These are phyloP conservation scores for Dendrocalamus sinicus DNA, from an alignment of 176 grass and related monocot genomes.

Conservation along the genomic window DNA sequence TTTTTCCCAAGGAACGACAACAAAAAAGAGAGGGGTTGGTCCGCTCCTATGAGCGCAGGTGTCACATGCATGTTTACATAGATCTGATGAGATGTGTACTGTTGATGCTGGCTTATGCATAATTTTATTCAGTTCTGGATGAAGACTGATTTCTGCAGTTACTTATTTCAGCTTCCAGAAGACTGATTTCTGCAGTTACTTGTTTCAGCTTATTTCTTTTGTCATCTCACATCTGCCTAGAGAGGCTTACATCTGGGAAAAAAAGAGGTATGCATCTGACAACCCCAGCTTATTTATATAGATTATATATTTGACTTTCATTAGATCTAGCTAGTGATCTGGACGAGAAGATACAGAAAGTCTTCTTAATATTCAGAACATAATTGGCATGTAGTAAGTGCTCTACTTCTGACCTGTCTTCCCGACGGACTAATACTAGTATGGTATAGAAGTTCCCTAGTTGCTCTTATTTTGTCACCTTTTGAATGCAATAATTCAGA, in stretches of 20 bases:
- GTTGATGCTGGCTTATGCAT: constrained; percentile 25
- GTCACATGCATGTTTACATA: constrained; percentile 35
- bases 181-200: constrained; percentile 3
- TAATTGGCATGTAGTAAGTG: constrained; percentile 13
- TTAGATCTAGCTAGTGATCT: neutral
- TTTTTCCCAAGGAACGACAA: neutral
- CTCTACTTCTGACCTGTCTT: neutral
- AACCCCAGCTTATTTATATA: neutral
- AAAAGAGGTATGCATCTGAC: constrained; percentile 39
- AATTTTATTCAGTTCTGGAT: constrained; percentile 33
- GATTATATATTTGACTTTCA: constrained; percentile 3
- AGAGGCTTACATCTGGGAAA: constrained; percentile 28
- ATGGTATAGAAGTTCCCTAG: neutral
- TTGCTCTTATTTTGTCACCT: constrained; percentile 2
- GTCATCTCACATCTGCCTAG: neutral
- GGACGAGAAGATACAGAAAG: neutral
- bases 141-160: constrained; percentile 6
- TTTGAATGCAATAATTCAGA: constrained; percentile 16
- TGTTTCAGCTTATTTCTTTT: constrained; percentile 19
- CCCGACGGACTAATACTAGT: neutral
- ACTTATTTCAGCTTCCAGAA: neutral
- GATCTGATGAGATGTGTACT: constrained; percentile 19
- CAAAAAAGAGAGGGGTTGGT: constrained; percentile 7
- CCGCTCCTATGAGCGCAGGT: constrained; percentile 19
- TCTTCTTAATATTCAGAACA: neutral